phyloP scores from a whole-genome alignment of 768 basidiomycete species.

The Naganishia onofrii region DNA sequence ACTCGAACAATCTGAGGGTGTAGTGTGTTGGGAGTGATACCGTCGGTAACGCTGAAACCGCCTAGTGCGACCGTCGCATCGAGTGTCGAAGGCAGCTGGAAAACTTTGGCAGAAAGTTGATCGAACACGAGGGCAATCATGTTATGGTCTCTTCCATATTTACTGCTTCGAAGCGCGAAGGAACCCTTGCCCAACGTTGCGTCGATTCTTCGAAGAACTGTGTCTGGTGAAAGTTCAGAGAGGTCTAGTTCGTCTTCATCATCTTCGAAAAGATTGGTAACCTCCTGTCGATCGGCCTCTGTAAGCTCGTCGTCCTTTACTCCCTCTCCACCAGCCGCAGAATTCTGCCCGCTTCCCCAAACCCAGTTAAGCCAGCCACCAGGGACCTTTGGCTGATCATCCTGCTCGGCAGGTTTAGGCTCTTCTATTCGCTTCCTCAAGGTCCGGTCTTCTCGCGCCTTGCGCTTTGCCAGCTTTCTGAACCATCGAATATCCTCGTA shows the following conservation, averaged over 20 bases:
- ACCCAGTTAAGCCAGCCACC: conserved; percentile 63
- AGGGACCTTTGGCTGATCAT: conserved; percentile 28
- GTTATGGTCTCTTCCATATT: conserved; percentile 63
- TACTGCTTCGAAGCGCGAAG: conserved; percentile 74
- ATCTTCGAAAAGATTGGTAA: conserved; percentile 86
- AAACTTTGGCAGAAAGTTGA: conserved; percentile 73
- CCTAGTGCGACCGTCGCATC: conserved; percentile 81
- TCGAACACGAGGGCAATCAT: conserved; percentile 85
- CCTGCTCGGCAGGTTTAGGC: conserved; percentile 34
- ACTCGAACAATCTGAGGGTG: conserved; percentile 90
- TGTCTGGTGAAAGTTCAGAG: conserved; percentile 72
- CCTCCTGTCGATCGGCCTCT: conserved; percentile 81
- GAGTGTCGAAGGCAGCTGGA: conserved; percentile 81
- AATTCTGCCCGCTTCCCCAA: conserved; percentile 67
- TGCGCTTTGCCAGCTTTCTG: conserved; percentile 86
- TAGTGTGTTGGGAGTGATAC: conserved; percentile 73
- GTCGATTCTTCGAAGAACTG: conserved; percentile 69
- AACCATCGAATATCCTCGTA: conserved; percentile 98
- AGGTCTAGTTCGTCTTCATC: conserved; percentile 74
- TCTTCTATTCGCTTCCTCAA: conserved; percentile 65
- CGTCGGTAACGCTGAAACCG: conserved; percentile 83
- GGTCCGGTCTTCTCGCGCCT: conserved; percentile 76
- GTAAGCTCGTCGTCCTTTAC: conserved; percentile 59
- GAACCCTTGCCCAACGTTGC: conserved; percentile 83
- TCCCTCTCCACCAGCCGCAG: conserved; percentile 55